Percentiles rank a stretch among this genome's conserved stretches.
Conservation (phyloP, 2,329 filamentous ascomycete species). For the Fusarium penzigii region DNA sequence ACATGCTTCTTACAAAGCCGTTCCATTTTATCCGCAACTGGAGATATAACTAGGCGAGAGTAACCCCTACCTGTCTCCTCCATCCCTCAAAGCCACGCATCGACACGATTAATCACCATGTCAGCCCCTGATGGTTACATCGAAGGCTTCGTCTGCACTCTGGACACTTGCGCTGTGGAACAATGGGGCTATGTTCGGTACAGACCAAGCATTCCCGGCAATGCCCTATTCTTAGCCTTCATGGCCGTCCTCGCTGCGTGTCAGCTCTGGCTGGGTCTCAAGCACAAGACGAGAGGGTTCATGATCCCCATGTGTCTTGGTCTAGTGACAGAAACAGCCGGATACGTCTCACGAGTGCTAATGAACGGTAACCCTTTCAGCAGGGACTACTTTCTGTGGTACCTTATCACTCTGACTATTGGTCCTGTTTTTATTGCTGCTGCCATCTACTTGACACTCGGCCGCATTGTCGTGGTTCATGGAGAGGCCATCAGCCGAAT, state of each 20-base stretch:
- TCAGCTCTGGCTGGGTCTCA: conserved; percentile 21
- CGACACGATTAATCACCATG: no score
- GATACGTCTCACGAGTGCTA: conserved; percentile 20
- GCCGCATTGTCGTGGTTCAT: conserved; percentile 23
- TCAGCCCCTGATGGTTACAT: conserved; percentile 14
- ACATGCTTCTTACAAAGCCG: no score
- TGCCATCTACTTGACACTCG: conserved; percentile 27
- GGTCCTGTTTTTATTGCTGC: conserved; percentile 28
- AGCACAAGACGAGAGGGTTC: conserved; percentile 23
- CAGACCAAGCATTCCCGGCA: conserved; percentile 13
- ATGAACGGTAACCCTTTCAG: conserved; percentile 20
- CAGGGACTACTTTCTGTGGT: conserved; percentile 17
- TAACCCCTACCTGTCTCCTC: not conserved
- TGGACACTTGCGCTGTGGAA: conserved; percentile 19
- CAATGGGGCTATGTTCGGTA: conserved; percentile 18
- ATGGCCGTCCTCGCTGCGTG: conserved; percentile 11
- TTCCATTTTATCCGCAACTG: no score
- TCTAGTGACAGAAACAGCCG: conserved; percentile 19
- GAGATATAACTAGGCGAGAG: no score
- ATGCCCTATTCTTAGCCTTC: conserved; percentile 15
- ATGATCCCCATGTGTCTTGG: conserved; percentile 24
- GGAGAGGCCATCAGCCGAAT: conserved; percentile 12
- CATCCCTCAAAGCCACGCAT: not conserved
- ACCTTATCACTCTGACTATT: conserved; percentile 25
- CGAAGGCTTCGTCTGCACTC: conserved; percentile 15